Evolutionary conservation across 306 rosid species (phyloP), one percentile per base, ranked within the genome.

Genomic region (Dryas drummondii): DNA sequence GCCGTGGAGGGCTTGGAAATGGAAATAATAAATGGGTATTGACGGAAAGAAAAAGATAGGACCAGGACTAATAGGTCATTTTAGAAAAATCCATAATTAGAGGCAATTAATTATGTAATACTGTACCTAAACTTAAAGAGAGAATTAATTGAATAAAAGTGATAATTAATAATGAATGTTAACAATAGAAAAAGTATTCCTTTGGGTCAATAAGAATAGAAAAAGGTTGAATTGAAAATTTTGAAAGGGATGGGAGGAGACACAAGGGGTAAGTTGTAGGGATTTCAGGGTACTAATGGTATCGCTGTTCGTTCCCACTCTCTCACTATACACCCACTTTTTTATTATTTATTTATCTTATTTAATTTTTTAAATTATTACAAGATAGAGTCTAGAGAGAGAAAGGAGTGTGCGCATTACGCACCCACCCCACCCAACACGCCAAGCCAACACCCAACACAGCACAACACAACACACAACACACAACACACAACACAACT

Each of bases 211-310:
- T 32, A 32, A 32, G 37, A 32, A 32, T 32, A 32, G 37, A 19
- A 56, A 19, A 22, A 22, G 15, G 15, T 10, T 10, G 53, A 57
- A 26, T 19, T 57, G 49, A 8, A 4, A 66, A 16, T 10, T 4
- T 19, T 42, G 41, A 66, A 46, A 66, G 53, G 2, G 70, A 65
- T 26, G 40, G n/a, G 70, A 12, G 52, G 78, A 79, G 82, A 73
- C 82, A 69, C 46, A 12, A 53, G 74, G 73, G 19, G 73, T 41
- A 70, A 44, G 64, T 52, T 79, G 86, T 73, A 47, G 84, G 82
- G 80, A 6, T 65, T 79, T 57, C 37, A 68, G 86, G 86, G 82
- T 69, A 65, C 84, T 65, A 79, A 53, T 41, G 63, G 64, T 55
- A 63, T 45, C 47, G 64, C 75, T 75, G 85, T 75, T 77, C 42